These are phyloP conservation scores for Marasmius fiardii DNA, from an alignment of 1,284 basidiomycete species.

Conservation along the genomic window DNA sequence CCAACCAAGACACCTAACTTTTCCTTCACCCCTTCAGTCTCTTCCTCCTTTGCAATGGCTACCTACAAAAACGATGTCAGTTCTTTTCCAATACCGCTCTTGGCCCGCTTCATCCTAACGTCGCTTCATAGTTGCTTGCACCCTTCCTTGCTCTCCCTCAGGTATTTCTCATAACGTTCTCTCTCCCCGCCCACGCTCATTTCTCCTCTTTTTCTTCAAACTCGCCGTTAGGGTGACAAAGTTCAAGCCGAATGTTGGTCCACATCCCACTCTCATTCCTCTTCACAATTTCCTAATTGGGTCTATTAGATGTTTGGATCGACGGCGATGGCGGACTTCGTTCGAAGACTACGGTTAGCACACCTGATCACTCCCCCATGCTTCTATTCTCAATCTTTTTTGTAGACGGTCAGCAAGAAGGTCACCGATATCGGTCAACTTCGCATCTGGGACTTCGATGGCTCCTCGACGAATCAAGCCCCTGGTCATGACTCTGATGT, in stretches of 20 bases:
- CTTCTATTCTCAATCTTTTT: conserved; percentile 9
- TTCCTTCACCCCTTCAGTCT: conserved; percentile 2
- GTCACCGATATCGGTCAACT: conserved; percentile 85
- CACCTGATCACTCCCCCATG: conserved; percentile 6
- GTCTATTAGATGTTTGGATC: conserved; percentile 84
- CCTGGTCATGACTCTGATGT: conserved; percentile 95
- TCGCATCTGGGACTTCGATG: conserved; percentile 99
- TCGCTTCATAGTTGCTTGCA: conserved; percentile 52
- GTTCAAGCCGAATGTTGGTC: conserved; percentile 89
- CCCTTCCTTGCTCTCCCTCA: conserved; percentile 85
- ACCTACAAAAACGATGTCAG: conserved; percentile 11
- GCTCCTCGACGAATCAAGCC: conserved; percentile 95
- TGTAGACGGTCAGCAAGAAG: conserved; percentile 77
- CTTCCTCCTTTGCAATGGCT: conserved; percentile 5
- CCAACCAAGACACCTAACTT: neutral
- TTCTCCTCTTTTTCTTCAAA: neutral
- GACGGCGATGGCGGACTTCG: conserved; percentile 91
- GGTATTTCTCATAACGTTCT: neutral
- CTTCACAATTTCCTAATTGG: conserved; percentile 11
- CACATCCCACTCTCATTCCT: conserved; percentile 16
- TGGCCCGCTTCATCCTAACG: conserved; percentile 63
- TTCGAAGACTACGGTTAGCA: conserved; percentile 85
- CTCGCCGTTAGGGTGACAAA: conserved; percentile 55
- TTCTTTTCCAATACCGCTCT: conserved; percentile 13
- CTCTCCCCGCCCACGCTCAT: neutral